These are phyloP conservation scores for Akanthomyces lecanii DNA, from an alignment of 2,329 filamentous ascomycete genomes.

Conservation along the genomic window DNA sequence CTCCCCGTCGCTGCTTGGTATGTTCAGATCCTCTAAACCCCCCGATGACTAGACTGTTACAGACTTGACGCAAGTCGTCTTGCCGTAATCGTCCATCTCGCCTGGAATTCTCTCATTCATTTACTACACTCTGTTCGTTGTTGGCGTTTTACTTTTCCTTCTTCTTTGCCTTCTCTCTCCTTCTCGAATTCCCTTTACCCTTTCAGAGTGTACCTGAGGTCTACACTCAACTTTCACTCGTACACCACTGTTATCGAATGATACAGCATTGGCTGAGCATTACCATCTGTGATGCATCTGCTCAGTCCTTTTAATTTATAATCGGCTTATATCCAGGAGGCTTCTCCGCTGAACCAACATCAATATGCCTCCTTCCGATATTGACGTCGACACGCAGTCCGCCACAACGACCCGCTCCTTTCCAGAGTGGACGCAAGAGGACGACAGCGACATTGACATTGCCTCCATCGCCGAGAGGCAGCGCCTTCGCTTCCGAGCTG, in stretches of 20 bases:
- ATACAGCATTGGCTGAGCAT: not conserved
- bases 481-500: constrained; percentile 9
- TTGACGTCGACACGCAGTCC: not conserved
- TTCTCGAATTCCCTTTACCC: not conserved
- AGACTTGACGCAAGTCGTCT: constrained; percentile 15
- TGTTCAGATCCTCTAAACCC: not conserved
- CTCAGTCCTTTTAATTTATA: not conserved
- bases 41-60: constrained; percentile 10
- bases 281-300: constrained; percentile 12
- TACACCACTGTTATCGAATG: not conserved
- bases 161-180: constrained; percentile 7
- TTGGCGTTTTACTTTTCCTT: constrained; percentile 19
- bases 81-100: constrained; percentile 13
- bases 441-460: constrained; percentile 13
- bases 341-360: not conserved
- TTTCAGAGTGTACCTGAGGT: constrained; percentile 12
- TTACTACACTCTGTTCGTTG: constrained; percentile 19
- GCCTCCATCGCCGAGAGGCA: constrained; percentile 11
- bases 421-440: constrained; percentile 10
- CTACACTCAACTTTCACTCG: not conserved
- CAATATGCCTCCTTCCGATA: constrained; percentile 11
- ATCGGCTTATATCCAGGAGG: not conserved
- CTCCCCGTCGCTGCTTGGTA: not conserved
- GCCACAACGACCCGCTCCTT: not conserved
- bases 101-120: constrained; percentile 18